These are phyloP conservation scores for Halteria grandinella DNA, from an alignment of 73 alveolate species.

Conservation along the genomic window DNA sequence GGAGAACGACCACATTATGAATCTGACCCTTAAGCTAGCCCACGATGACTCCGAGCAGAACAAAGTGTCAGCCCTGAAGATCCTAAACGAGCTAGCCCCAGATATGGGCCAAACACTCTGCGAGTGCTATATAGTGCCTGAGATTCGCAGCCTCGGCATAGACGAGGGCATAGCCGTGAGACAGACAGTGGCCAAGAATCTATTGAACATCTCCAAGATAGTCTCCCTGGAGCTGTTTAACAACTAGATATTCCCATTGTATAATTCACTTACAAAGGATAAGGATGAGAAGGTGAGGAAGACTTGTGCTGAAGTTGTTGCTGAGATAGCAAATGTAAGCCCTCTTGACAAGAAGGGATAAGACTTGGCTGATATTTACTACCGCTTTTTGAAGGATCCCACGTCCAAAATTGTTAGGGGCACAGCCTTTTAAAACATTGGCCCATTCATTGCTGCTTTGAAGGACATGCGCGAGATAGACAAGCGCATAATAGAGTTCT, in stretches of 20 bases:
- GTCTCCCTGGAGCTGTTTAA: slow-evolving; percentile 54
- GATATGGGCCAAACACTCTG: slow-evolving; percentile 65
- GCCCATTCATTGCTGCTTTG: slow-evolving; percentile 65
- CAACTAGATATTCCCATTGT: slow-evolving; percentile 59
- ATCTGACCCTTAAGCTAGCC: slow-evolving; percentile 62
- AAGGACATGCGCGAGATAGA: slow-evolving; percentile 42
- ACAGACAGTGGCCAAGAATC: slow-evolving; percentile 57
- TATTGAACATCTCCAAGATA: slow-evolving; percentile 50
- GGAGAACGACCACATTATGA: slow-evolving; percentile 63
- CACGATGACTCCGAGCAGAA: slow-evolving; percentile 68
- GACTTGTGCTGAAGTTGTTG: slow-evolving; percentile 66
- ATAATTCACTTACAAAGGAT: slow-evolving; percentile 49
- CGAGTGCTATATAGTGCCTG: slow-evolving; percentile 68
- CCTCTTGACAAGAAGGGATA: slow-evolving; percentile 56
- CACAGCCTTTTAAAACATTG: slow-evolving; percentile 62
- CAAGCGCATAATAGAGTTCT: slow-evolving; percentile 55
- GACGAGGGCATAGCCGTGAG: slow-evolving; percentile 65
- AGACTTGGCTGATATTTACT: slow-evolving; percentile 55
- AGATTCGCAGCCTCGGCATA: slow-evolving; percentile 52
- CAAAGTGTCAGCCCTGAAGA: slow-evolving; percentile 61
- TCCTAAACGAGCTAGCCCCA: slow-evolving; percentile 32
- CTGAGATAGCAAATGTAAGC: slow-evolving; percentile 59
- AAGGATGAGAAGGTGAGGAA: slow-evolving; percentile 67
- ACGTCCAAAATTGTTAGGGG: slow-evolving; percentile 60
- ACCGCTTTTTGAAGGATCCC: slow-evolving; percentile 60